A percentile compares a stretch with the other conserved stretches of the same genome.
phyloP scores from a whole-genome alignment of 352 stramenopile genomes.

The Globisporangium alternatum region DNA sequence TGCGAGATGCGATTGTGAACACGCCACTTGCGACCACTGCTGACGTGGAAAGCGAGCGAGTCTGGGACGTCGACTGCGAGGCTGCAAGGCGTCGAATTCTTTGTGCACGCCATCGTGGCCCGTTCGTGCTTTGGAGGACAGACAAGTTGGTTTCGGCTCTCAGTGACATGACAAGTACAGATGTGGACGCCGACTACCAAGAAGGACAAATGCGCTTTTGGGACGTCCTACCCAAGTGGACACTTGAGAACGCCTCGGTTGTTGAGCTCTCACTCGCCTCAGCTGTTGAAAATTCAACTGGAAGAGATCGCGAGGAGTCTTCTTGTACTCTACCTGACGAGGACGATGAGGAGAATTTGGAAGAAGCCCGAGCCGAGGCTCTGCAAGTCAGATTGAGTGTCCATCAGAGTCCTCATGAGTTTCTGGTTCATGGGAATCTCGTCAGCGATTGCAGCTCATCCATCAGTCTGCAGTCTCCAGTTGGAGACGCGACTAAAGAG shows the following conservation, averaged over 20 bases:
- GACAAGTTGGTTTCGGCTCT: neutral
- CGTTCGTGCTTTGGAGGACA: constrained; percentile 16
- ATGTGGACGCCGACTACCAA: neutral
- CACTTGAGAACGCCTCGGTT: neutral
- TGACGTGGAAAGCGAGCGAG: constrained; percentile 4
- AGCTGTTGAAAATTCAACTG: neutral
- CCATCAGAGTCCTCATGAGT: constrained; percentile 2
- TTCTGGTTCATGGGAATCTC: neutral
- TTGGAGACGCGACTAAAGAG: neutral
- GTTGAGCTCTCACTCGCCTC: neutral
- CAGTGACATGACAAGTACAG: neutral
- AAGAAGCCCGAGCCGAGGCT: neutral
- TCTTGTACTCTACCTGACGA: neutral
- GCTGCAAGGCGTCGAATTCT: neutral
- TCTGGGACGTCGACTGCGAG: constrained; percentile 14
- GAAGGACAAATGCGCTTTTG: constrained; percentile 10
- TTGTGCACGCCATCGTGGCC: neutral
- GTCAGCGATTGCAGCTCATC: neutral
- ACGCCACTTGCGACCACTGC: constrained; percentile 8
- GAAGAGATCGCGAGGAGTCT: neutral
- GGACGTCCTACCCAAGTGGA: constrained; percentile 11
- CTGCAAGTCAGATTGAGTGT: neutral
- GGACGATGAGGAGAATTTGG: neutral
- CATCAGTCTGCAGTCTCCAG: neutral
- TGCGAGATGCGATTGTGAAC: constrained; percentile 9